Evolutionary conservation across 2,329 filamentous ascomycete species (phyloP), one percentile per base, ranked within the genome.

Genomic region (Phyllosticta citribraziliensis): DNA sequence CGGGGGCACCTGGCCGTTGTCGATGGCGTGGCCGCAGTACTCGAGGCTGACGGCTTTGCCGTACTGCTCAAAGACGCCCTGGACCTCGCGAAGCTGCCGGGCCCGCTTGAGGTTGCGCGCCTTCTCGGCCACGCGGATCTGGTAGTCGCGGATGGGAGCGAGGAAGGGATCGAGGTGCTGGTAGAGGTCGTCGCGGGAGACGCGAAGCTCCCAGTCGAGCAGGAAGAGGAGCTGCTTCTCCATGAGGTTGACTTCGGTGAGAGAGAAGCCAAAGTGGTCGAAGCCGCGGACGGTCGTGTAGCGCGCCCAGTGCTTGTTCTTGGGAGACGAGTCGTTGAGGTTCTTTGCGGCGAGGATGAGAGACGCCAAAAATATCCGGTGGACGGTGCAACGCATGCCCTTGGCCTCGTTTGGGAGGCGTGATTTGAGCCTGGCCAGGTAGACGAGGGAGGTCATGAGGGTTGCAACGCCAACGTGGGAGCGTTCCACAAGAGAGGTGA

Each of bases 221-320:
- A 99, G 84, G 79, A 91, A 94, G 58, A 99, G 87, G 30, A 99
- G 83, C 78, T 99, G 94, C 83, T 96, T 95, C 83, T 99, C 94
- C 94, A 99, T 99, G 64, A 97, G 82, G 80, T 99, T 99, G 69
- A 99, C 94, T 78, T 99, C 94, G 40, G 90, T 94, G 67, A 92
- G 83, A 69, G 87, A 93, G 81, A 99, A 97, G 68, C 91, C 89
- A 70, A 97, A 99, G 70, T 81, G 84, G 11, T 86, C 85, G 73
- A 81, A 88, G 59, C 83, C 84, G 64, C 81, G 82, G 67, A 96
- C 87, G 69, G 87, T 79, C 63, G 88, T 96, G 81, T 97, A 99
- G 70, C 86, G 88, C 66, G 94, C 92, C 94, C 94, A 99, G 82
- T 99, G 94, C 86, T 97, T 97, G 84, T 99, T 99, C 86, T 97